These are phyloP conservation scores for Blumeria graminis DNA, from an alignment of 2,329 filamentous ascomycete genomes.

Conservation along the genomic window DNA sequence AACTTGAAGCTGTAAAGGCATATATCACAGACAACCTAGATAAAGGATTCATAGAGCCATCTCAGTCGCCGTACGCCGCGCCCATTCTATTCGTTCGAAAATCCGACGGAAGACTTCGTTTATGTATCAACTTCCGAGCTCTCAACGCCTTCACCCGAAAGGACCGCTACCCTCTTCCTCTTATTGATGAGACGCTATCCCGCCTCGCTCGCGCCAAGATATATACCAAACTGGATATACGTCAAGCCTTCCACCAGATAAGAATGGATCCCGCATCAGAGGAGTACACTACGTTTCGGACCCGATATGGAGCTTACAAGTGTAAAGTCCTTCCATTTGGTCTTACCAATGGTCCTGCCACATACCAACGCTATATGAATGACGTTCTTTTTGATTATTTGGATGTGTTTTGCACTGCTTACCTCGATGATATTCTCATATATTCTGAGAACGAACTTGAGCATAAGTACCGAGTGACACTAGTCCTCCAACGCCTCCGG, in stretches of 20 bases:
- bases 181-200: neutral
- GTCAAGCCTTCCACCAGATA: neutral
- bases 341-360: slow-evolving; percentile 1
- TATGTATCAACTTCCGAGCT: too few relatives aligned
- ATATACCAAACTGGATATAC: slow-evolving; percentile 1
- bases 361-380: slow-evolving; percentile 3
- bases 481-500: slow-evolving; percentile 1
- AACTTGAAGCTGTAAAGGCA: too few relatives aligned
- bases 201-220: neutral
- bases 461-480: neutral
- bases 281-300: neutral
- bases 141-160: neutral
- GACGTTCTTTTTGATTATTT: slow-evolving; percentile 1
- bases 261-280: neutral
- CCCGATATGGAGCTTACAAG: neutral
- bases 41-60: too few relatives aligned
- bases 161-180: neutral
- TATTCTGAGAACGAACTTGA: slow-evolving; percentile 1
- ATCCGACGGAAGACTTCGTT: too few relatives aligned
- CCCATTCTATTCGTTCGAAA: too few relatives aligned
- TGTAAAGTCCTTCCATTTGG: slow-evolving; percentile 2
- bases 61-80: too few relatives aligned
- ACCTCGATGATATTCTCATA: slow-evolving; percentile 4
- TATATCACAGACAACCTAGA: too few relatives aligned
- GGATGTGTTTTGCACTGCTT: slow-evolving; percentile 1